Conservation (phyloP, 345 rosid species). For the Pelargonium nanum region DNA sequence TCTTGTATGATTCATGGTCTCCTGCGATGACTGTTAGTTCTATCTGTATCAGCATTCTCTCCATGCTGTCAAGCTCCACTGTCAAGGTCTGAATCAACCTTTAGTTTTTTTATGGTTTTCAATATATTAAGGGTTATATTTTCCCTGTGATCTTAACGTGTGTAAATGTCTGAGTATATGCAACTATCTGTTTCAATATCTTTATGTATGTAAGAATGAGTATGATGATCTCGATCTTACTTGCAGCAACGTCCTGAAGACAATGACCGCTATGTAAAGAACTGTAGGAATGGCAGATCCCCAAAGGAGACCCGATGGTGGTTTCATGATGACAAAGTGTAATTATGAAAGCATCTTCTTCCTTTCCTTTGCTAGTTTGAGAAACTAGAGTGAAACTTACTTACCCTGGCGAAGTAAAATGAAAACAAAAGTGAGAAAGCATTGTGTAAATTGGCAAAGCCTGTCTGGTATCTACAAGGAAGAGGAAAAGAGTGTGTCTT, state of each 20-base stretch:
- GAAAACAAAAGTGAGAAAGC: neutral
- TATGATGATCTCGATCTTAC: slow-evolving; percentile 1
- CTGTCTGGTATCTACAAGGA: slow-evolving; percentile 19
- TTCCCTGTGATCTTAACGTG: neutral
- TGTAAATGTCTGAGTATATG: neutral
- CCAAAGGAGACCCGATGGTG: slow-evolving; percentile 99
- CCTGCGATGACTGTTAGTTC: slow-evolving; percentile 98
- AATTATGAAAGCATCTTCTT: slow-evolving; percentile 16
- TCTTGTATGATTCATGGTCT: slow-evolving; percentile 96
- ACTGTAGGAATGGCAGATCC: slow-evolving; percentile 89
- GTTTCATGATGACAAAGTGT: slow-evolving; percentile 96
- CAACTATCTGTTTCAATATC: neutral
- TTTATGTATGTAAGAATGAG: neutral
- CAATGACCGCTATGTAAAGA: slow-evolving; percentile 92
- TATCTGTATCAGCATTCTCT: slow-evolving; percentile 93
- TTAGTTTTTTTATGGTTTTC: neutral
- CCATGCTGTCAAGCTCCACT: slow-evolving; percentile 95
- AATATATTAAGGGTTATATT: neutral
- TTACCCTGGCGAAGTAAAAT: neutral
- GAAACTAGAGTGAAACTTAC: neutral
- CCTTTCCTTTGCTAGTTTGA: neutral
- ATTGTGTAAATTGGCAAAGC: slow-evolving; percentile 15
- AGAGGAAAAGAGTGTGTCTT: slow-evolving; percentile 12
- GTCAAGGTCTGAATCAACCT: slow-evolving; percentile 49
- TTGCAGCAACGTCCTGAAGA: slow-evolving; percentile 93